These are phyloP conservation scores for Ganoderma leucocontextum DNA, from an alignment of 1,284 basidiomycete species.

Conservation along the genomic window DNA sequence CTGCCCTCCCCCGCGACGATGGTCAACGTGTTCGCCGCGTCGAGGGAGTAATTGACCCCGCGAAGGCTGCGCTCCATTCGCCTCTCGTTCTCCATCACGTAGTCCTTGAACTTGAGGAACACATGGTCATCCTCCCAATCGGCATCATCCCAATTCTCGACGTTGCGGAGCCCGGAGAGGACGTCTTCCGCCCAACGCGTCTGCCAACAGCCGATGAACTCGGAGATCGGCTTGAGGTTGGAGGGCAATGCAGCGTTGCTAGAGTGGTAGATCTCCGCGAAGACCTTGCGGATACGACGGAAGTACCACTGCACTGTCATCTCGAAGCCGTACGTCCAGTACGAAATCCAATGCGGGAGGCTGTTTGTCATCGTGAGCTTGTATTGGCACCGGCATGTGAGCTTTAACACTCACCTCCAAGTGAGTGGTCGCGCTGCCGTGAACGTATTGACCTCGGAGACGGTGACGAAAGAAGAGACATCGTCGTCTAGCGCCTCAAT, in stretches of 20 bases:
- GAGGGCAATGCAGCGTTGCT: not conserved
- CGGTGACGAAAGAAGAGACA: slow-evolving; percentile 41
- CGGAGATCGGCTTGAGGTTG: slow-evolving; percentile 10
- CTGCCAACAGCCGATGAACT: slow-evolving; percentile 8
- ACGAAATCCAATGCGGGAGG: slow-evolving; percentile 32
- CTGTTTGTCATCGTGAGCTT: slow-evolving; percentile 16
- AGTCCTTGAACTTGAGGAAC: slow-evolving; percentile 31
- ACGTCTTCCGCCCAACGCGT: slow-evolving; percentile 10
- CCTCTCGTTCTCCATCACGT: slow-evolving; percentile 33
- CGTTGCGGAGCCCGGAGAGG: slow-evolving; percentile 15
- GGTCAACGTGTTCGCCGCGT: slow-evolving; percentile 34
- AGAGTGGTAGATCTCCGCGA: slow-evolving; percentile 7
- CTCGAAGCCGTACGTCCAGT: slow-evolving; percentile 32
- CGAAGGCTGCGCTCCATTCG: slow-evolving; percentile 31
- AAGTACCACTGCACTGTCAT: slow-evolving; percentile 28
- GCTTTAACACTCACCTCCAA: slow-evolving; percentile 42
- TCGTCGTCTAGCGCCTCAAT: slow-evolving; percentile 46
- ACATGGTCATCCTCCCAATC: slow-evolving; percentile 9
- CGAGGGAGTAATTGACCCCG: slow-evolving; percentile 34
- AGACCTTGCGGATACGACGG: slow-evolving; percentile 24
- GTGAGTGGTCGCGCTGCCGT: slow-evolving; percentile 35
- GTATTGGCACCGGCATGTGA: slow-evolving; percentile 7
- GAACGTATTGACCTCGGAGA: slow-evolving; percentile 44
- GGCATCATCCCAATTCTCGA: not conserved
- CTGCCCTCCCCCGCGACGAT: slow-evolving; percentile 31